Percentiles rank a stretch among this genome's conserved stretches.
Evolutionary conservation across 768 basidiomycete species (phyloP).

Genomic region (Auricularia auricula-judae): DNA sequence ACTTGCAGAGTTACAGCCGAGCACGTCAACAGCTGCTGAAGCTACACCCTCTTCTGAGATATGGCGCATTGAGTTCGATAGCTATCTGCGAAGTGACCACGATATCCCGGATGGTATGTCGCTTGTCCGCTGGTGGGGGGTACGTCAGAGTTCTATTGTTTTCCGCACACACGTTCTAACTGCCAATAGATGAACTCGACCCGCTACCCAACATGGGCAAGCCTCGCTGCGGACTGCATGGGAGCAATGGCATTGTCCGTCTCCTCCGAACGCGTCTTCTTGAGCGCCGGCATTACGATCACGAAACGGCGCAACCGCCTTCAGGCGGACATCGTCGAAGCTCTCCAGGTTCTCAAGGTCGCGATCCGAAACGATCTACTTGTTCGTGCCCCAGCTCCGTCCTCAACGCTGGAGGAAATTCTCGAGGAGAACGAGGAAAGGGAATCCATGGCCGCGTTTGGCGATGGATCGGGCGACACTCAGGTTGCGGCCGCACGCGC

Average conservation of each 20-base stretch:
- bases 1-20: constrained; percentile 10
- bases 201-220: constrained; percentile 24
- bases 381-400: background rate
- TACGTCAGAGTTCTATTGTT: constrained; percentile 11
- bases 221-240: constrained; percentile 26
- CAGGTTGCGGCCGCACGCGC: background rate
- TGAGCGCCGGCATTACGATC: constrained; percentile 28
- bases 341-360: constrained; percentile 21
- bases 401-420: background rate
- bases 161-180: background rate
- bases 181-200: constrained; percentile 9
- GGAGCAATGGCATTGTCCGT: constrained; percentile 28
- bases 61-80: constrained; percentile 14
- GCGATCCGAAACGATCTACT: background rate
- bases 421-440: background rate
- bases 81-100: constrained; percentile 13
- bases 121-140: constrained; percentile 25
- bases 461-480: background rate
- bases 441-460: background rate
- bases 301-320: constrained; percentile 23
- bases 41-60: constrained; percentile 7
- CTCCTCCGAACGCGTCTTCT: constrained; percentile 31
- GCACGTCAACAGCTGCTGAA: background rate
- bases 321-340: constrained; percentile 26
- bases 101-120: constrained; percentile 11